Evolutionary conservation across 2,329 filamentous ascomycete species (phyloP).

Genomic region (Venturia effusa): DNA sequence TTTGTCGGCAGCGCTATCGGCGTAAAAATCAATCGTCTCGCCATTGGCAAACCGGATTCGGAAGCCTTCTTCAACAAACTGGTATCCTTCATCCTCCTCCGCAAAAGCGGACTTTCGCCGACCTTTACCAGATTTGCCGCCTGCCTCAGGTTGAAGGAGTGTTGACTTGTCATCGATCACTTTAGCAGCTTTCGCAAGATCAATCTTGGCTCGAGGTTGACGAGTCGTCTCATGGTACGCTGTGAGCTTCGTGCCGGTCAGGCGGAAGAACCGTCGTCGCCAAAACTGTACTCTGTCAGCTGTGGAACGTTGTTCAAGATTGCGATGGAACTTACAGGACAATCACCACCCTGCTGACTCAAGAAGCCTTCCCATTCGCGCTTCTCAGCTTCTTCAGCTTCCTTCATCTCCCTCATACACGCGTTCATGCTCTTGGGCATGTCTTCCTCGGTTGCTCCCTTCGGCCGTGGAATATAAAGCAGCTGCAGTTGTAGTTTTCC

Average conservation of each 20-base stretch:
- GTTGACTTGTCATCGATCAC: conserved; percentile 85
- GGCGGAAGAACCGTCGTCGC: conserved; percentile 95
- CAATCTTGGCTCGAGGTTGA: conserved; percentile 93
- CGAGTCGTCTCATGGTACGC: conserved; percentile 93
- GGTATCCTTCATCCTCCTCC: conserved; percentile 97
- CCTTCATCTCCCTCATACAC: conserved; percentile 84
- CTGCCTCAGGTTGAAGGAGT: conserved; percentile 64
- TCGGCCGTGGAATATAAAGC: conserved; percentile 87
- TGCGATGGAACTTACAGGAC: conserved; percentile 59
- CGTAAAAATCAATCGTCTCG: conserved; percentile 97
- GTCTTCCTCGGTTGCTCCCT: conserved; percentile 76
- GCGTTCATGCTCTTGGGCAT: conserved; percentile 99
- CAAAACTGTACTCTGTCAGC: conserved; percentile 57
- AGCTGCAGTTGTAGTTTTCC: conserved; percentile 91
- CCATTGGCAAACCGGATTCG: conserved; percentile 97
- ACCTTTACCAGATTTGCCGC: conserved; percentile 55
- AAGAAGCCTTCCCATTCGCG: conserved; percentile 79
- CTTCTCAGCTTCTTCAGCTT: conserved; percentile 69
- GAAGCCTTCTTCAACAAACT: conserved; percentile 99
- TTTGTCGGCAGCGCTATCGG: conserved; percentile 77
- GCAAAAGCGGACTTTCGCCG: conserved; percentile 91
- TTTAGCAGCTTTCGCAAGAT: conserved; percentile 82
- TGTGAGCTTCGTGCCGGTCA: conserved; percentile 80
- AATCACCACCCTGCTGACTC: conserved; percentile 95
- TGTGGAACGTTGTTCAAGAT: background rate